Conservation (phyloP, 345 rosid species). For the Eucalyptus caleyi region DNA sequence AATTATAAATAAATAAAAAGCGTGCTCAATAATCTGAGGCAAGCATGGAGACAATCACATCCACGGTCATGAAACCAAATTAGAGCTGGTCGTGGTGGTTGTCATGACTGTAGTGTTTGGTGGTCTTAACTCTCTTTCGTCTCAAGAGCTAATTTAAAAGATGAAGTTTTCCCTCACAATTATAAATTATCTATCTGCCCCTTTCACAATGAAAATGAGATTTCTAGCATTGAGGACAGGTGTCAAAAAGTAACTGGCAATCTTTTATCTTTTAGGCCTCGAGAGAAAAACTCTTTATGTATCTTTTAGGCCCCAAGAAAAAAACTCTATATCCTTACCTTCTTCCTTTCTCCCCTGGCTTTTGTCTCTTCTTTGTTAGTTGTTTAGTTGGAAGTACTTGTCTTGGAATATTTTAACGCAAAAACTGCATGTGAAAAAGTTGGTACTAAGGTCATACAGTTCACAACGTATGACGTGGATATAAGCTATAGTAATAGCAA, state of each 20-base stretch:
- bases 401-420: not conserved
- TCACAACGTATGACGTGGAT: not conserved
- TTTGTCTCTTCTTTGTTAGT: not conserved
- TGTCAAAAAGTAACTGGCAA: not conserved
- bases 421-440: not conserved
- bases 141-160: no score
- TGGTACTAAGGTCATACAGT: not conserved
- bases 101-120: not conserved
- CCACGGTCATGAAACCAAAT: not conserved
- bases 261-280: not conserved
- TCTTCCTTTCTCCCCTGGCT: not conserved
- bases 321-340: not conserved
- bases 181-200: not conserved
- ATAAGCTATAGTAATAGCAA: not conserved
- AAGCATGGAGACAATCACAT: not conserved
- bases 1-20: no score
- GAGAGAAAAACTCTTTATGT: not conserved
- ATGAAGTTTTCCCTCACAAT: no score
- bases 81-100: not conserved
- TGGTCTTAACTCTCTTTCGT: no score
- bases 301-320: not conserved
- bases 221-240: not conserved
- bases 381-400: not conserved
- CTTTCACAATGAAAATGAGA: not conserved
- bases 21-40: not conserved